phyloP scores from a whole-genome alignment of 305 asterid genomes.

The Rubia peregrina region DNA sequence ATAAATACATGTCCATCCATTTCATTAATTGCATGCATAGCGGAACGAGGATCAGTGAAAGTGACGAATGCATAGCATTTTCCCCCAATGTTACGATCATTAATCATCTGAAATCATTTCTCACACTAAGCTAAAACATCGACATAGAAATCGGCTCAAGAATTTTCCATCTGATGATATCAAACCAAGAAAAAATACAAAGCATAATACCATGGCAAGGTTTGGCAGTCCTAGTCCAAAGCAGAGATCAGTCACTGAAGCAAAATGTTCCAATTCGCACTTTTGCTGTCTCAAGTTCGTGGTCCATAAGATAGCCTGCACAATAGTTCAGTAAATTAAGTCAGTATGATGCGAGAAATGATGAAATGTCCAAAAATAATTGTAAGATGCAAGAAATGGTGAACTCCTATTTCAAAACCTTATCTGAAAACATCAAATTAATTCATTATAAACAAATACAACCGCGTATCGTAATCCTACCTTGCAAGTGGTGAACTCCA shows the following conservation, averaged over 20 bases:
- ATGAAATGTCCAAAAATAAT: background rate
- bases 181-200: conserved; percentile 1
- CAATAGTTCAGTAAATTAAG: conserved; percentile 2
- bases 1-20: conserved; percentile 74
- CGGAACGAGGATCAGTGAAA: conserved; percentile 68
- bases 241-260: conserved; percentile 26
- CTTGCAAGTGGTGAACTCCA: conserved; percentile 84
- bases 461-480: conserved; percentile 18
- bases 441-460: background rate
- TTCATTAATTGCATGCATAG: conserved; percentile 59
- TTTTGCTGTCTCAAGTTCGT: conserved; percentile 22
- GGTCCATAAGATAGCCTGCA: conserved; percentile 29
- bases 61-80: conserved; percentile 82
- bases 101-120: conserved; percentile 50
- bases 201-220: background rate
- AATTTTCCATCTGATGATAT: background rate
- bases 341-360: background rate
- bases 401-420: background rate
- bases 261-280: conserved; percentile 21
- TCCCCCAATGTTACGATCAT: conserved; percentile 63
- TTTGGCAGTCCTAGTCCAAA: conserved; percentile 28
- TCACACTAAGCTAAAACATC: conserved; percentile 8
- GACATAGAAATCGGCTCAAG: background rate
- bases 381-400: too few species aligned
- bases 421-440: background rate